Evolutionary conservation across 2,329 filamentous ascomycete species (phyloP).

Genomic region (Beauveria bassiana): DNA sequence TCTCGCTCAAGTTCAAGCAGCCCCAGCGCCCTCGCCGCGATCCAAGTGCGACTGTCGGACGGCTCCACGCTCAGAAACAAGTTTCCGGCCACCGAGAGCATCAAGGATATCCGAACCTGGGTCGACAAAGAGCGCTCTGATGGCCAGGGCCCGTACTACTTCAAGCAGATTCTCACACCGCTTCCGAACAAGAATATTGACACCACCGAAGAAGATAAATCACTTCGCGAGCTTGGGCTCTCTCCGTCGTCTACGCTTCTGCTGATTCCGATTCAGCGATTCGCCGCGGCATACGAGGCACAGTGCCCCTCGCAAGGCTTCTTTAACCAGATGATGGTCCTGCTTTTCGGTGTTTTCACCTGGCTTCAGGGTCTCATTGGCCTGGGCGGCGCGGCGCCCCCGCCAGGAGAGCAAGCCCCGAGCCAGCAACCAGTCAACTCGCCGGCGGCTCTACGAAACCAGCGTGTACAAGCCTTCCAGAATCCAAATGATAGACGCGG

Average conservation of each 20-base stretch:
- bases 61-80: constrained; percentile 68
- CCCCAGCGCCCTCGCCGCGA: constrained; percentile 33
- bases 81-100: constrained; percentile 57
- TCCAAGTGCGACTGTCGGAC: constrained; percentile 79
- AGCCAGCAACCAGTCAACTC: background rate
- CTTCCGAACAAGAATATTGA: constrained; percentile 68
- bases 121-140: constrained; percentile 57
- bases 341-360: constrained; percentile 23
- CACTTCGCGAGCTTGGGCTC: constrained; percentile 62
- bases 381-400: constrained; percentile 14
- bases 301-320: constrained; percentile 19
- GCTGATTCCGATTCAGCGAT: constrained; percentile 59
- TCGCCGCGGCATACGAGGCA: constrained; percentile 32
- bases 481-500: constrained; percentile 41
- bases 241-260: constrained; percentile 76
- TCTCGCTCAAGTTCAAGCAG: constrained; percentile 17
- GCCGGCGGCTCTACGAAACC: constrained; percentile 17
- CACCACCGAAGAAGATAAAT: constrained; percentile 63
- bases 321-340: constrained; percentile 22
- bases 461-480: constrained; percentile 12
- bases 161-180: constrained; percentile 77
- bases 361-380: constrained; percentile 23
- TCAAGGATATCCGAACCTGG: constrained; percentile 68
- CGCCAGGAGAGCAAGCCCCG: background rate
- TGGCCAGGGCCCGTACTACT: constrained; percentile 61